These are phyloP conservation scores for Didymella glomerata DNA, from an alignment of 2,329 filamentous ascomycete species.

Conservation along the genomic window DNA sequence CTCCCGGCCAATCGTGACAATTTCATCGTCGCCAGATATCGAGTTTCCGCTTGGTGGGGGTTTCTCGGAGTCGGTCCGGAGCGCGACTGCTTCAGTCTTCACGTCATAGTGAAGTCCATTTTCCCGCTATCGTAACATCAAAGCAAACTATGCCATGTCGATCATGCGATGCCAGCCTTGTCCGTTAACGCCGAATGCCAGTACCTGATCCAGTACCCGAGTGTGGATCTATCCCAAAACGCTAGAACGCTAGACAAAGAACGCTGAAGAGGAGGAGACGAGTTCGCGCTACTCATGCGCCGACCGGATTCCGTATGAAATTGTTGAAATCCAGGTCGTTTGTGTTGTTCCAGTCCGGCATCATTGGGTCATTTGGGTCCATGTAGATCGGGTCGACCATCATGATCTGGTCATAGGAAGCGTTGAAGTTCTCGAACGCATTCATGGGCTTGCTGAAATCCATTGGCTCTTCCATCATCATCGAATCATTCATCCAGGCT, in stretches of 20 bases:
- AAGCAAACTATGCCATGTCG: constrained; percentile 19
- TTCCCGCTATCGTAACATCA: constrained; percentile 21
- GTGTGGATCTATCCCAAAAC: constrained; percentile 37
- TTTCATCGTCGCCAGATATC: not conserved
- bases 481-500: constrained; percentile 45
- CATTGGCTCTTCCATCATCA: constrained; percentile 50
- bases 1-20: not conserved
- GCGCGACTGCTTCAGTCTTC: constrained; percentile 11
- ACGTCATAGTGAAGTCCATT: constrained; percentile 42
- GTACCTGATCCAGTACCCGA: constrained; percentile 32
- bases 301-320: constrained; percentile 49
- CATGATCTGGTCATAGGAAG: constrained; percentile 41
- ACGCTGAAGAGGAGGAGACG: constrained; percentile 28
- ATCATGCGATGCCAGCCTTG: constrained; percentile 19
- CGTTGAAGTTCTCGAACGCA: constrained; percentile 42
- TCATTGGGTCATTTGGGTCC: constrained; percentile 42
- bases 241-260: constrained; percentile 49
- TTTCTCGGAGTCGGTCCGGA: constrained; percentile 15
- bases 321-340: constrained; percentile 49
- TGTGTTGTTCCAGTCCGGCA: constrained; percentile 48
- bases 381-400: constrained; percentile 48
- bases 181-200: constrained; percentile 33
- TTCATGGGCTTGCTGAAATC: constrained; percentile 49
- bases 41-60: not conserved
- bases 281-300: constrained; percentile 37